These are phyloP conservation scores for Coemansia sp. DNA, from an alignment of 192 early-diverging fungal genomes.

Conservation along the genomic window DNA sequence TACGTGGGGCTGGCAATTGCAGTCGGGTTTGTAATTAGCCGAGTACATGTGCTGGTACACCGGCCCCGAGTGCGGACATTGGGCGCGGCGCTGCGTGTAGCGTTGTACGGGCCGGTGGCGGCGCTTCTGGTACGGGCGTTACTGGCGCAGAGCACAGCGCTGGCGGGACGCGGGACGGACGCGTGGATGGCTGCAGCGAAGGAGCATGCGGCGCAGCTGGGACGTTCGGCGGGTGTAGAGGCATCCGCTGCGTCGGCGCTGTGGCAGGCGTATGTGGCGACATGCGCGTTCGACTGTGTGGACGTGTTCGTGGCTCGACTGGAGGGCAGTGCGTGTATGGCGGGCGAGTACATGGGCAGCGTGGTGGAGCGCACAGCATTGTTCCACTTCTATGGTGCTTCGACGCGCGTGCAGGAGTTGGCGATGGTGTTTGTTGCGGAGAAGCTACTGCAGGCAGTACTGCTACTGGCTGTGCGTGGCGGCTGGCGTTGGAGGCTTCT, in stretches of 20 bases:
- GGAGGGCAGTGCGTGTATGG: slow-evolving; percentile 49
- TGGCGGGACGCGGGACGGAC: neutral
- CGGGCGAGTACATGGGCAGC: slow-evolving; percentile 50
- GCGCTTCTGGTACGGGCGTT: slow-evolving; percentile 28
- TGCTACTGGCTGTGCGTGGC: slow-evolving; percentile 26
- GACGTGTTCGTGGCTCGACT: slow-evolving; percentile 54
- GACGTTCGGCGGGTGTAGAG: slow-evolving; percentile 20
- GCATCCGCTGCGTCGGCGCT: slow-evolving; percentile 13
- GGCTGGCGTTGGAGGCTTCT: slow-evolving; percentile 54
- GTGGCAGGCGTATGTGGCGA: slow-evolving; percentile 36
- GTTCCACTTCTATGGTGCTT: slow-evolving; percentile 50
- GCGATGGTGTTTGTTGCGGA: slow-evolving; percentile 31
- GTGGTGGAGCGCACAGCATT: slow-evolving; percentile 51
- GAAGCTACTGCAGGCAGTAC: slow-evolving; percentile 33
- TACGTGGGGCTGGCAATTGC: slow-evolving; percentile 41
- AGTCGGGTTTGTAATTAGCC: slow-evolving; percentile 43
- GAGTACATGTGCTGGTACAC: slow-evolving; percentile 49
- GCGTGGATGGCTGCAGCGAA: slow-evolving; percentile 34
- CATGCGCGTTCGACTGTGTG: slow-evolving; percentile 46
- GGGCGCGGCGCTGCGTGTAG: slow-evolving; percentile 20
- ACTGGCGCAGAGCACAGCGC: neutral
- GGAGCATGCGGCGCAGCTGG: slow-evolving; percentile 3
- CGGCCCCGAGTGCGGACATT: slow-evolving; percentile 45
- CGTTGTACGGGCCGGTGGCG: slow-evolving; percentile 30
- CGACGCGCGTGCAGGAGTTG: slow-evolving; percentile 48